Evolutionary conservation across 2,329 filamentous ascomycete species (phyloP).

Genomic region (Fusarium dlaminii): DNA sequence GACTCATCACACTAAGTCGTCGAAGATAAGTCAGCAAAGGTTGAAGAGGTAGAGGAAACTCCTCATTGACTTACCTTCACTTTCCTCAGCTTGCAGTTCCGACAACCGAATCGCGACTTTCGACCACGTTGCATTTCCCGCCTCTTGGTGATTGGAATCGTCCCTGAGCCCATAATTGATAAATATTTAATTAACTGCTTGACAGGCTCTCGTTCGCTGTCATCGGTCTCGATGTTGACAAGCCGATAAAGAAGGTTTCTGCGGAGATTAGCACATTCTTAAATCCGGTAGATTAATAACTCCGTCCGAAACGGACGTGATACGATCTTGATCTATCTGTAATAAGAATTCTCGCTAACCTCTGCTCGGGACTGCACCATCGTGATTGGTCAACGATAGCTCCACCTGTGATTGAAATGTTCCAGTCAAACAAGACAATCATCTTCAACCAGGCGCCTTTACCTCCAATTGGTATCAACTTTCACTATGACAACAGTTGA

Average conservation of each 20-base stretch:
- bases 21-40: neutral
- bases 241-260: fast-evolving
- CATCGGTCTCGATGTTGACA: fast-evolving
- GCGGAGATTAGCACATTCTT: neutral
- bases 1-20: neutral
- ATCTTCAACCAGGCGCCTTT: fast-evolving
- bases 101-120: neutral
- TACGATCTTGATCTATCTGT: no score
- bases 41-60: fast-evolving
- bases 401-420: fast-evolving
- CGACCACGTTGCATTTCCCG: neutral
- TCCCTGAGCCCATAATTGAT: neutral
- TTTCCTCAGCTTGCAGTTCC: neutral
- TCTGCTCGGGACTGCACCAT: neutral
- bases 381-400: neutral
- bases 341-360: neutral
- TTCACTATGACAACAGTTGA: neutral
- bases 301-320: neutral
- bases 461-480: neutral
- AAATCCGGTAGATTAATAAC: neutral
- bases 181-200: fast-evolving
- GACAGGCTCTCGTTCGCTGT: neutral
- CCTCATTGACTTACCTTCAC: neutral
- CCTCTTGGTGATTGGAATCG: fast-evolving
- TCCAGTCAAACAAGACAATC: fast-evolving